These are phyloP conservation scores for Coemansia sp. DNA, from an alignment of 192 early-diverging fungal genomes.

Conservation along the genomic window DNA sequence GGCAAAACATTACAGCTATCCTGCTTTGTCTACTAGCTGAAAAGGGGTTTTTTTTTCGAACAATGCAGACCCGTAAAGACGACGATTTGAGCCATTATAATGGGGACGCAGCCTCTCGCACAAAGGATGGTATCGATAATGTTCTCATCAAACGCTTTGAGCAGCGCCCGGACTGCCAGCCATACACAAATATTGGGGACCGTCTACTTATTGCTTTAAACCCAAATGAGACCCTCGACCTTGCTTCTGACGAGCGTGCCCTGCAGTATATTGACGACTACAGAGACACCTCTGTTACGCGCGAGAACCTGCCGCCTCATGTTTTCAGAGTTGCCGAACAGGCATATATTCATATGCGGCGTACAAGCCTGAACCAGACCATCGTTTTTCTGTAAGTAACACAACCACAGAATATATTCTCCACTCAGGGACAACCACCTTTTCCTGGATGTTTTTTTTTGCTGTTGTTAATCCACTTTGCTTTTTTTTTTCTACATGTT, in stretches of 20 bases:
- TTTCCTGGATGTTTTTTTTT: not conserved
- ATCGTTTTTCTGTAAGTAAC: constrained; percentile 79
- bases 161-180: constrained; percentile 44
- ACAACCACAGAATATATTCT: not conserved
- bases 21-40: not conserved
- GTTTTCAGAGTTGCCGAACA: constrained; percentile 81
- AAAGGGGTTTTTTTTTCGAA: not conserved
- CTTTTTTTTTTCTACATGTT: not conserved
- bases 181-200: constrained; percentile 70
- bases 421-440: not conserved
- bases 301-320: constrained; percentile 65
- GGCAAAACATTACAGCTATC: too few species aligned
- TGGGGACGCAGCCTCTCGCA: constrained; percentile 15
- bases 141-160: constrained; percentile 45
- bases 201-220: constrained; percentile 73
- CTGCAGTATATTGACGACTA: constrained; percentile 76
- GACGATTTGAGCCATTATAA: constrained; percentile 47
- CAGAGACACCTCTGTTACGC: constrained; percentile 58
- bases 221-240: constrained; percentile 59
- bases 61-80: constrained; percentile 55
- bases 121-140: constrained; percentile 30
- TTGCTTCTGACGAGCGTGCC: constrained; percentile 58
- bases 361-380: constrained; percentile 82
- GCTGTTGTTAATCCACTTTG: not conserved
- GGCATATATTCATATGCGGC: constrained; percentile 85